Evolutionary conservation across 2,329 filamentous ascomycete genomes (phyloP).

Genomic region (Colletotrichum lupini): DNA sequence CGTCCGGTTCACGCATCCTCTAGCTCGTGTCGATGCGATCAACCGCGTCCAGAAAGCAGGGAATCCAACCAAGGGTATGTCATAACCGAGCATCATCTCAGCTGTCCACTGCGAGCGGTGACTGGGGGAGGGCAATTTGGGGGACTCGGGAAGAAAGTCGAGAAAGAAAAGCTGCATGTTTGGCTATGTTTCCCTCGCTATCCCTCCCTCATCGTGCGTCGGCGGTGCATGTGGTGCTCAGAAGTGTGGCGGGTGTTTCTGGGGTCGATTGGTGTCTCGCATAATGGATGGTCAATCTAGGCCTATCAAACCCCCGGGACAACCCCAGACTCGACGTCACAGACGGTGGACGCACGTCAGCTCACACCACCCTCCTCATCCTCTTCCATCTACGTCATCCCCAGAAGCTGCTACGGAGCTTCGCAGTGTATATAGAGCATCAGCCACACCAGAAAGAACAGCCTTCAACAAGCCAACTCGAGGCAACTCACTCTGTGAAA

Average conservation of each 20-base stretch:
- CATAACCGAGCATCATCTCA: slow-evolving; percentile 8
- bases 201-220: slow-evolving; percentile 7
- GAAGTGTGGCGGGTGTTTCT: slow-evolving; percentile 9
- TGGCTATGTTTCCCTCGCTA: background rate
- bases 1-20: background rate
- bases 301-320: slow-evolving; percentile 28
- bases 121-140: background rate
- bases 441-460: background rate
- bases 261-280: slow-evolving; percentile 29
- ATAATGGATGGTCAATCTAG: slow-evolving; percentile 12
- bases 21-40: background rate
- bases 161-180: background rate
- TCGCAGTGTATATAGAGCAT: slow-evolving; percentile 16
- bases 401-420: background rate
- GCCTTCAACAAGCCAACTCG: background rate
- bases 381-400: slow-evolving; percentile 12
- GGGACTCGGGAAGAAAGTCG: background rate
- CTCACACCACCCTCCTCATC: slow-evolving; percentile 26
- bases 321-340: slow-evolving; percentile 30
- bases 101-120: background rate
- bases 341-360: slow-evolving; percentile 25
- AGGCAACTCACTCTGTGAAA: background rate
- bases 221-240: background rate
- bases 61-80: background rate
- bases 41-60: background rate